Evolutionary conservation across 2,329 filamentous ascomycete genomes (phyloP), one percentile per base, ranked within the genome.

Genomic region (Monilinia vaccinii-corymbosi): DNA sequence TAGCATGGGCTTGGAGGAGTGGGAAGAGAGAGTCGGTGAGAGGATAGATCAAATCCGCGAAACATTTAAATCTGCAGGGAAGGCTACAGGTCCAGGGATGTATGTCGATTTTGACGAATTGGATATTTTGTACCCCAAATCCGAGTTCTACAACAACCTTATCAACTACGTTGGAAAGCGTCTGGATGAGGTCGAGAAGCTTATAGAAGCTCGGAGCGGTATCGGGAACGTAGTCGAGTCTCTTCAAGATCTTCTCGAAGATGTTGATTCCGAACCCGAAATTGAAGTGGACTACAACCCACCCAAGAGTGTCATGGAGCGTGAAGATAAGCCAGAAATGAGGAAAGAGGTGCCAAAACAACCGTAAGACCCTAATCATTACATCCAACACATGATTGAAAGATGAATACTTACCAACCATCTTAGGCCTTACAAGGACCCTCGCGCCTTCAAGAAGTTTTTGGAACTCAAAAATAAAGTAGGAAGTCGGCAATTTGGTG

Each of bases 81-180:
- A 74, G 42, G 71, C 72, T 1, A 56, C 56, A 21, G 61, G 62
- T 34, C 62, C 63, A 13, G 63, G 63, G 6, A 65, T 68, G 25
- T 56, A 68, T 3, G 69, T 77, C 16, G 75, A 79, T 46, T 68
- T 80, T 31, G 74, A 75, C 3, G 68, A 66, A 1, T 64, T 86
- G 6, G 73, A 75, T 40, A 67, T 70, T 2, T 63, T 67, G 1
- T 86, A 78, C 66, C 73, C 76, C 3, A 85, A 81, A 81, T 65
- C 73, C 0, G 65, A 70, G 3, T 80, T 83, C 56, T 67, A 79
- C 7, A 63, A 76, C 0, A 69, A 74, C 10, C 68, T 77, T 7
- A 70, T 77, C 1, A 66, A 73, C 21, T 84, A 81, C 79, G 72
- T 76, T 23, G 74, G 75, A 59, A 64, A 67, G 9, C 74, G 79